Evolutionary conservation across 257 asterid species (phyloP).

Genomic region (Gynochthodes officinalis): DNA sequence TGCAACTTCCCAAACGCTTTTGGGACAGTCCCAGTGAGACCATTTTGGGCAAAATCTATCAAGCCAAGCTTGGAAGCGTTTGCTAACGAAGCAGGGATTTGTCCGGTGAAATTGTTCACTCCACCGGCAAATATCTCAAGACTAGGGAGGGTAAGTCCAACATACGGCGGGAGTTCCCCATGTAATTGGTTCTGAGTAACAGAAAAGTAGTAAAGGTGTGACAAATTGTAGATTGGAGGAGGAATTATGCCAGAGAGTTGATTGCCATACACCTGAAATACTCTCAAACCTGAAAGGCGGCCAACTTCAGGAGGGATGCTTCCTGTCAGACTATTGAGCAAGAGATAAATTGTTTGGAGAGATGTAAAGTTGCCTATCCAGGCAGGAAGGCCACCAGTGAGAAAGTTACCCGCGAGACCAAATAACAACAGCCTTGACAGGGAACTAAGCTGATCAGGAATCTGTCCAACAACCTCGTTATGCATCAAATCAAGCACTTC

Average conservation of each 20-base stretch:
- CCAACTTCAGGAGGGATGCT: conserved; percentile 21
- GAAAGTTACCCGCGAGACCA: conserved; percentile 15
- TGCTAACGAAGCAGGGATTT: conserved; percentile 27
- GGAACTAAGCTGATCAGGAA: conserved; percentile 18
- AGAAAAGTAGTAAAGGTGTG: conserved; percentile 11
- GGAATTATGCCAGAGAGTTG: conserved; percentile 22
- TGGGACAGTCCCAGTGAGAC: conserved; percentile 17
- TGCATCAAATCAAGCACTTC: conserved; percentile 14
- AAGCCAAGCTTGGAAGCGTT: conserved; percentile 25
- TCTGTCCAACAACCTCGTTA: conserved; percentile 17
- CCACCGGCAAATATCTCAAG: conserved; percentile 18
- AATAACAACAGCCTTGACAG: conserved; percentile 13
- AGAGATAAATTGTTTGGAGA: conserved; percentile 11
- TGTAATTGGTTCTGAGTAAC: conserved; percentile 15
- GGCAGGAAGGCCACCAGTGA: conserved; percentile 27
- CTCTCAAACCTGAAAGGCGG: conserved; percentile 3
- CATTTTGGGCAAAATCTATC: conserved; percentile 21
- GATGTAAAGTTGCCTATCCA: conserved; percentile 24
- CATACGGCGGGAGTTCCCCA: conserved; percentile 20
- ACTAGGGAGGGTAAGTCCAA: conserved; percentile 27
- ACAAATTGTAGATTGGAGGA: conserved; percentile 19
- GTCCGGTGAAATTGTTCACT: conserved; percentile 21
- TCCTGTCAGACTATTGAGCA: conserved; percentile 14
- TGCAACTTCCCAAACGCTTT: conserved; percentile 16
- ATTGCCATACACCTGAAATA: conserved; percentile 15